Base-by-base conservation (phyloP, 1,284 basidiomycete genomes). In the Apiotrichum sp. region DNA sequence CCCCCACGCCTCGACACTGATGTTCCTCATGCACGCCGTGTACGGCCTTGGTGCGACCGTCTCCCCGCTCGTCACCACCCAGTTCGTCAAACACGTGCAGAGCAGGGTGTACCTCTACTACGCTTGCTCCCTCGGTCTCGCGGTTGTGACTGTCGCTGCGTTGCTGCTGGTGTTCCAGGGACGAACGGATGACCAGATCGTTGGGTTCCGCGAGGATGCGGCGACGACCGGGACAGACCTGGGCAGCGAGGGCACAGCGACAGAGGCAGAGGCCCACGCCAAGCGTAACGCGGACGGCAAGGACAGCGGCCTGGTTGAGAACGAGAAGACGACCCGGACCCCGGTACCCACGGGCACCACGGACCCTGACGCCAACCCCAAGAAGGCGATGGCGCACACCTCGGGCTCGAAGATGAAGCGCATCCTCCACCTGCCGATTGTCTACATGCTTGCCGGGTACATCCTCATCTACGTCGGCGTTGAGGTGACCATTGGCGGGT, bases 1-100 rank as follows among this genome's bases (percentile, higher is more conserved):
- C 22, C 64, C 65, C 10, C 22, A 36, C 22, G 69, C 69, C 31
- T 56, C 59, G 6, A 69, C 66, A 1, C 84, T 84, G 65, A 85
- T 87, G 83, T 83, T 83, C 47, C 67, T 86, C 42, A 65, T 84
- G 41, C 85, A 86, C 64, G 84, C 82, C 0, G 70, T 78, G 11
- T 84, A 83, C 65, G 82, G 86, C 45, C 65, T 83, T 2, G 86
- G 86, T 1, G 87, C 87, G 0, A 82, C 88, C 40, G 74, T 79
- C 10, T 76, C 85, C 0, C 87, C 86, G 0, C 78, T 88, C 3
- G 81, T 84, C 0, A 80, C 86, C 0, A 88, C 87, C 0, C 82
- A 85, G 53, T 88, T 87, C 61, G 77, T 84, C 16, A 78, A 81
- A 53, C 62, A 55, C 41, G 78, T 55, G 62, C 64, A 4, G 71